Conservation (phyloP, 257 asterid genomes). For the Lavandula angustifolia region DNA sequence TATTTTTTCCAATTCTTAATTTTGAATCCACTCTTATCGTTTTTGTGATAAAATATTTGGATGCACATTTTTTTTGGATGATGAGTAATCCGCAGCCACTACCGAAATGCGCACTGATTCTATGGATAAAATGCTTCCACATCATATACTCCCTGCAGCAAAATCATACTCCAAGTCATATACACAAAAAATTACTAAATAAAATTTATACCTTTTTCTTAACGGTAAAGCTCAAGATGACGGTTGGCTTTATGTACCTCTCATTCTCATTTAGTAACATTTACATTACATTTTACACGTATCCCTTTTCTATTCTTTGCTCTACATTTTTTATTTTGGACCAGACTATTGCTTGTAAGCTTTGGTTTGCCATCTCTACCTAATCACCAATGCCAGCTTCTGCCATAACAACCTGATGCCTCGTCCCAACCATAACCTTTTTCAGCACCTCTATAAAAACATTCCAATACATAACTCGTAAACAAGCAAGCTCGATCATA, state of each 20-base stretch:
- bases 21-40: too few species aligned
- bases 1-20: too few species aligned
- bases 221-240: constrained; percentile 31
- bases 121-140: too few species aligned
- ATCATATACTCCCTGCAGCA: not conserved
- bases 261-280: constrained; percentile 12
- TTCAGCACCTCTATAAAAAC: constrained; percentile 36
- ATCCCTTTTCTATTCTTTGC: constrained; percentile 21
- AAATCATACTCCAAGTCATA: not conserved
- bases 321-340: too few species aligned
- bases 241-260: constrained; percentile 44
- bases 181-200: too few species aligned
- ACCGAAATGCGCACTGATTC: too few species aligned
- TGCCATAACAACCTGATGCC: constrained; percentile 41
- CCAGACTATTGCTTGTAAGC: constrained; percentile 48
- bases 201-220: constrained; percentile 27
- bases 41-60: too few species aligned
- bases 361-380: constrained; percentile 36
- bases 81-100: too few species aligned
- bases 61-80: too few species aligned
- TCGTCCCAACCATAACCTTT: constrained; percentile 32
- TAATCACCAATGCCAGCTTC: constrained; percentile 27
- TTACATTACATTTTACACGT: not conserved
- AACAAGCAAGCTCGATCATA: not conserved
- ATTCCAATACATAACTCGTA: constrained; percentile 1